phyloP scores from a whole-genome alignment of 2,329 filamentous ascomycete species.

The Aulographum hederae region DNA sequence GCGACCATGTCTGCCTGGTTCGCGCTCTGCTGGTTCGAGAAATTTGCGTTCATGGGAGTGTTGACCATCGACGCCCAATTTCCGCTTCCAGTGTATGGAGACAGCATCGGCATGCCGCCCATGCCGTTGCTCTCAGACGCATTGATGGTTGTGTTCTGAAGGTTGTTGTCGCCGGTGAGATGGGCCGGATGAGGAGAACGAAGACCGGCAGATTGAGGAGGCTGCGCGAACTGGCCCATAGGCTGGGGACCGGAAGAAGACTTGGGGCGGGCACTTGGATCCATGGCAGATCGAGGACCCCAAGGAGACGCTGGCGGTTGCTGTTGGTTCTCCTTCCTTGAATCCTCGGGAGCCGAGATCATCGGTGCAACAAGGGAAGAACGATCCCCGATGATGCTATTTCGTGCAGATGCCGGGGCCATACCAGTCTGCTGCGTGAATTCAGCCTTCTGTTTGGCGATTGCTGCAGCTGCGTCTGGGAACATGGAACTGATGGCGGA shows the following conservation, averaged over 20 bases:
- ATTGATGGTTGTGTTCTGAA: slow-evolving; percentile 70
- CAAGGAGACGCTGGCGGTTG: slow-evolving; percentile 66
- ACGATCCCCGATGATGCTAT: slow-evolving; percentile 66
- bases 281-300: slow-evolving; percentile 35
- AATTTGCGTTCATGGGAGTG: slow-evolving; percentile 85
- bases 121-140: slow-evolving; percentile 48
- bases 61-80: slow-evolving; percentile 99
- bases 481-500: slow-evolving; percentile 98
- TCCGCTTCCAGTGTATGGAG: slow-evolving; percentile 65
- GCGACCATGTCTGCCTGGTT: slow-evolving; percentile 94
- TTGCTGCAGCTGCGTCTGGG: slow-evolving; percentile 93
- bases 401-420: slow-evolving; percentile 76
- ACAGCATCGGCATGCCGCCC: slow-evolving; percentile 69
- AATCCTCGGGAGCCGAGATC: slow-evolving; percentile 52
- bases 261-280: slow-evolving; percentile 48
- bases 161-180: slow-evolving; percentile 46
- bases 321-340: slow-evolving; percentile 39
- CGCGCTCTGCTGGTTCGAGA: slow-evolving; percentile 37
- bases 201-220: slow-evolving; percentile 55
- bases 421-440: slow-evolving; percentile 92
- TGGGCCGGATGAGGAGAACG: slow-evolving; percentile 62
- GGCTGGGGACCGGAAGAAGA: slow-evolving; percentile 56
- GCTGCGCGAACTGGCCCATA: slow-evolving; percentile 92
- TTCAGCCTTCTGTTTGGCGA: slow-evolving; percentile 93
- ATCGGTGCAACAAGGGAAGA: slow-evolving; percentile 56